Base-by-base conservation (phyloP, 768 basidiomycete genomes). In the Megacollybia marginata region DNA sequence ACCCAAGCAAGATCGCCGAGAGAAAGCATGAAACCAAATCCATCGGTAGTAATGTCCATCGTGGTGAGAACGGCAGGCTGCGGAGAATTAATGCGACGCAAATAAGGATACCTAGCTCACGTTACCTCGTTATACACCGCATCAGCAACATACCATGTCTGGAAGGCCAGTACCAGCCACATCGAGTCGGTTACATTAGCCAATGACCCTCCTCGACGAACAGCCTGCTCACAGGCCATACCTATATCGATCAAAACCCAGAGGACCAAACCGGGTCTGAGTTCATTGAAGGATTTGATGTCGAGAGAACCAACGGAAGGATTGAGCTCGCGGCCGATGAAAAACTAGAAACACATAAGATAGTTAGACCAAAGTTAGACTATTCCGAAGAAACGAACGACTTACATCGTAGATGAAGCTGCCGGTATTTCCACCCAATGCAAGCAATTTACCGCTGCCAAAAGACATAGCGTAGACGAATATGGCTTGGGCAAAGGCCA, bases 31-130 rank as follows among this genome's bases (percentile, higher is more conserved):
- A 92, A 96, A 8, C 95, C 95, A 59, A 97, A 97, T 13, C 95
- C 95, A 58, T 99, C 95, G 11, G 88, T 88, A 3, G 86, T 93
- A 61, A 99, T 93, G 62, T 99, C 95, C 90, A 99, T 99, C 3
- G 88, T 92, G 1, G 90, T 94, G 51, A 97, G 76, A 55, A 98
- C 75, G 10, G 89, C 86, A 2, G 88, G 77, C 92, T 96, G 31
- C 47, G 43, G 16, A 32, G 47, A 42, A n/a, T 43, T 40, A 48
- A 38, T 16, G 6, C 23, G 46, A 47, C n/a, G 12, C 5, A 32
- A n/a, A 28, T 8, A 51, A n/a, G 48, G 6, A 28, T 28, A 28
- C 23, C 23, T 28, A 6, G 23, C 23, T 28, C 23, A 28, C 23
- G 59, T 15, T 52, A 88, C 93, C 76, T 98, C 95, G 63, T 93